Evolutionary conservation across 1,284 basidiomycete genomes (phyloP), one percentile per base, ranked within the genome.

Genomic region (Ganoderma resinaceum): DNA sequence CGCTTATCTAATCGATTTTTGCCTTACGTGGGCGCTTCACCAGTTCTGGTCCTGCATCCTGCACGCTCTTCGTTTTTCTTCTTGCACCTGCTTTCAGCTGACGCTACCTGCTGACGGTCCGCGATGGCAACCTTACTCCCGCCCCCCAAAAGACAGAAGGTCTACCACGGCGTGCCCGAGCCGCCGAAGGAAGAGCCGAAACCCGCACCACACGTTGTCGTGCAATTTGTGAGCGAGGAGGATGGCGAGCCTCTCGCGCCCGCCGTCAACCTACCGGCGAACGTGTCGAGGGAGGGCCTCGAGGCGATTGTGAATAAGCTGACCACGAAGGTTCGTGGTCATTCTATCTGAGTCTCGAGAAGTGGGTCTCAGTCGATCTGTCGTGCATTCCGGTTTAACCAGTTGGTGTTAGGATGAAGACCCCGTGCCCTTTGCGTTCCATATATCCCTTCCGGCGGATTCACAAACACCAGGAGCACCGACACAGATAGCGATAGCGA

Each of bases 201-300:
- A 66, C 86, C 89, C 7, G 86, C 87, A 2, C 86, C 88, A 0
- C 92, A 91, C 70, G 82, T 98, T 69, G 88, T 97, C 20, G 95
- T 97, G 26, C 95, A 97, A 78, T 97, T 98, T 79, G 91, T 95
- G 49, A 92, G 92, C 20, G 94, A 96, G 71, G 92, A 96, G 68
- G 93, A 95, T 80, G 94, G 92, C 0, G 82, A 85, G 69, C 83
- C 89, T 16, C 84, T 98, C 29, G 95, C 95, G 33, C 95, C 96
- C 61, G 90, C 94, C 1, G 90, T 98, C 75, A 95, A 90, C 79
- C 81, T 98, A 60, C 95, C 95, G 12, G 94, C 95, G 33, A 93
- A 96, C 81, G 87, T 96, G 9, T 88, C 90, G n/a, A 84, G 95
- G 67, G 93, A 96, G 75, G 93, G 90, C 12, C 82, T 98, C 40